Base-by-base conservation (phyloP, 306 rosid genomes). In the Potentilla sterilis region DNA sequence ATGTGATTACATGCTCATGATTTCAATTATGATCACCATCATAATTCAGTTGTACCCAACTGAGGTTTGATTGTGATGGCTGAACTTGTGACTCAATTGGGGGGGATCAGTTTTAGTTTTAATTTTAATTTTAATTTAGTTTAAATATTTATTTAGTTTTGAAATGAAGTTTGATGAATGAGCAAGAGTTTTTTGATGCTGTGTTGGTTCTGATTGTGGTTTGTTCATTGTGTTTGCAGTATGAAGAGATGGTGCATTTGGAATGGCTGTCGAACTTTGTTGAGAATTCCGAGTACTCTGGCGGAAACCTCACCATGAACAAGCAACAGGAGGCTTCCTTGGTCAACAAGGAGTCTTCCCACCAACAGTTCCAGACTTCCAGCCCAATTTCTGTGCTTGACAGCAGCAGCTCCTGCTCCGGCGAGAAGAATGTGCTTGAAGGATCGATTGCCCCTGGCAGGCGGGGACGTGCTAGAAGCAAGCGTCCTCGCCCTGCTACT, bases 361-460 rank as follows among this genome's bases (percentile, higher is more conserved):
- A 86, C 13, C 83, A 38, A 40, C 97, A 87, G 68, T 96, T 96
- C 80, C 92, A 77, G 51, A 85, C 92, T 61, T 84, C 96, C 40
- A 92, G 98, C 81, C 98, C 98, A 0, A 87, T 96, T 59, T 92
- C 98, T 13, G 99, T 96, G 71, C 98, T 96, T 0, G 98, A 92
- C 35, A 92, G 97, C 83, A 92, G 93, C 84, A 90, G 96, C 88
- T 90, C 97, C 44, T 86, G 91, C 92, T 83, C 96, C 0, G 91
- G 84, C 1, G 90, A 85, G 34, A 92, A 89, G 84, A 72, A 76
- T 15, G 77, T 19, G 35, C 86, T 87, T 0, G 81, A 84, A 14
- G 90, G 88, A 64, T 40, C 83, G 24, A 72, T 83, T 61, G 62
- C 85, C 12, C 87, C 88, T 3, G 67, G 86, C 2, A 86, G 89